Evolutionary conservation across 2,329 filamentous ascomycete species (phyloP), one percentile per base, ranked within the genome.

Genomic region (Alternaria arbusti): DNA sequence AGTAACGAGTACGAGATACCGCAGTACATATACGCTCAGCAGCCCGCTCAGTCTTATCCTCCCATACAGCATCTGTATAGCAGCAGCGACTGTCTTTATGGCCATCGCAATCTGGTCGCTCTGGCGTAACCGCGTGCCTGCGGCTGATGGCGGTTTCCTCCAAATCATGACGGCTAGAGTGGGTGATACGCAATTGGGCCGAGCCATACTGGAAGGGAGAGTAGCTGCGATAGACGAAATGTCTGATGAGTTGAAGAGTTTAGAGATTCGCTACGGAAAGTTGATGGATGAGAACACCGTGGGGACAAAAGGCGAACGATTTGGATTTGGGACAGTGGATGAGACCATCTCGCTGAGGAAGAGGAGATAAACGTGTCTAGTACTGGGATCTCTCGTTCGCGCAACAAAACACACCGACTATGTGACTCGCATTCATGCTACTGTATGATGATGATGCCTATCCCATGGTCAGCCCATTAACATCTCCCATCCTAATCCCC

Each of bases 201-300:
- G 47, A 22, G 10, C 4, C 1, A 2, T 51, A 30, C 4, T 51
- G 4, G 12, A 51, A 32, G 26, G 5, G 1, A 9, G 6, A 0
- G 17, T 22, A 22, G 26, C 26, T 22, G 1, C 47, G 1, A 7
- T n/a, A 22, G 7, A 32, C 0, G 47, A 51, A 2, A 51, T 51
- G 17, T 11, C 47, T 2, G 47, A 51, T 22, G 17, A 51, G 11
- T 15, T 51, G 26, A 32, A 23, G 17, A 22, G 26, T 7, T 51
- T 32, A 1, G 6, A 5, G 17, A 32, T 51, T 20, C 13, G 26
- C 20, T 51, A 51, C 6, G 47, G 47, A 2, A 4, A 7, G 3
- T 6, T 51, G 17, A 7, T 10, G 0, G 1, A 22, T 10, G 26
- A 9, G 1, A 8, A 51, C 17, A 6, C 3, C 3, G 1, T 11